phyloP scores from a whole-genome alignment of 805 yeast species.

The Helenozyma rhizophorensis region DNA sequence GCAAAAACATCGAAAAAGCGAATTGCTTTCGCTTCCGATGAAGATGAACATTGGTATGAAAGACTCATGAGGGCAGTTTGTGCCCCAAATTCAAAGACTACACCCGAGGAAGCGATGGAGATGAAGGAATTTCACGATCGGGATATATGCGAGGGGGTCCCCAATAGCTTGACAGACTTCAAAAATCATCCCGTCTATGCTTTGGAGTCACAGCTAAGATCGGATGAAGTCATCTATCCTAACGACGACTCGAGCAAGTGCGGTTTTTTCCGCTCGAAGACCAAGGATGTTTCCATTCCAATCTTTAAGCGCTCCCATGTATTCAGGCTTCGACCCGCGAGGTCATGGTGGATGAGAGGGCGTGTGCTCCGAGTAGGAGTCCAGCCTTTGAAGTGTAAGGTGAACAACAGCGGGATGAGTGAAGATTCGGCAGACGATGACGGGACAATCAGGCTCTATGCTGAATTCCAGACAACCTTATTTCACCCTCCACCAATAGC shows the following conservation, averaged over 20 bases:
- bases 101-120: conserved; percentile 62
- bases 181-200: conserved; percentile 84
- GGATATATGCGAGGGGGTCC: conserved; percentile 79
- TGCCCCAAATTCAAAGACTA: conserved; percentile 22
- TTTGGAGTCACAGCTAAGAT: conserved; percentile 66
- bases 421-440: conserved; percentile 53
- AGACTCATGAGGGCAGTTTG: conserved; percentile 35
- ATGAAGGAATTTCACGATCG: conserved; percentile 55
- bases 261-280: conserved; percentile 57
- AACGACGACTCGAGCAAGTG: conserved; percentile 50
- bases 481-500: conserved; percentile 63
- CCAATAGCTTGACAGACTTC: conserved; percentile 76
- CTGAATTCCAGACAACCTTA: conserved; percentile 71
- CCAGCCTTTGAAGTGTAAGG: conserved; percentile 53
- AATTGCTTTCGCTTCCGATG: conserved; percentile 51
- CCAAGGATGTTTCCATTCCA: conserved; percentile 35
- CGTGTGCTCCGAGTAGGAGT: conserved; percentile 68
- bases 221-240: conserved; percentile 69
- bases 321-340: conserved; percentile 60
- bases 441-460: conserved; percentile 53
- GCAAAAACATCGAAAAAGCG: conserved; percentile 73
- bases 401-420: conserved; percentile 16
- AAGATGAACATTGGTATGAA: conserved; percentile 59
- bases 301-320: conserved; percentile 71
- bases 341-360: conserved; percentile 84